These are phyloP conservation scores for Mycena belliarum DNA, from an alignment of 768 basidiomycete genomes.

Conservation along the genomic window DNA sequence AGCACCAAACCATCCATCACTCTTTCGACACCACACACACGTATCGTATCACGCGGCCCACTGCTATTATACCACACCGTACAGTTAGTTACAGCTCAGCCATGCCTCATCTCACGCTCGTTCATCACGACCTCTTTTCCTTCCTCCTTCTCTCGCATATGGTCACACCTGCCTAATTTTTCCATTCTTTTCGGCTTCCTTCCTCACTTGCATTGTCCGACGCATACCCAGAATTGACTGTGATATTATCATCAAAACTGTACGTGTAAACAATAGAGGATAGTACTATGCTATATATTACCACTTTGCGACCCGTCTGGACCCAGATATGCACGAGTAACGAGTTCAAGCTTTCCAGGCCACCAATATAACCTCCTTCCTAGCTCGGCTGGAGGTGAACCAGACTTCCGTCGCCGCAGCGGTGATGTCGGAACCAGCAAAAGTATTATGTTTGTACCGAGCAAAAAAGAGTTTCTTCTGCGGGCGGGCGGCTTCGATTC, in stretches of 20 bases:
- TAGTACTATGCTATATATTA: constrained; percentile 21
- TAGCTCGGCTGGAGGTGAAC: no score
- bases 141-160: background rate
- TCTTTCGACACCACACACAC: constrained; percentile 23
- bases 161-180: constrained; percentile 10
- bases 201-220: constrained; percentile 20
- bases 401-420: no score
- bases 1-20: constrained; percentile 19
- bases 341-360: no score
- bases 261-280: constrained; percentile 24
- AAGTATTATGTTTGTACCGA: no score
- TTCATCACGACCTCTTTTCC: constrained; percentile 2
- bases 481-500: no score
- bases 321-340: no score
- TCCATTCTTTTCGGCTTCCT: constrained; percentile 1
- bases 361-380: no score
- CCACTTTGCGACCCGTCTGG: background rate
- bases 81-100: constrained; percentile 7
- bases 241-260: constrained; percentile 23
- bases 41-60: constrained; percentile 16
- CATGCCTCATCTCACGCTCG: constrained; percentile 23
- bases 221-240: constrained; percentile 25
- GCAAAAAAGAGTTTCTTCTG: no score
- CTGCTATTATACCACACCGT: constrained; percentile 19
- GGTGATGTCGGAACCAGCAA: no score